phyloP scores from a whole-genome alignment of 148 eudicot species.

The Vaccinium macrocarpon region DNA sequence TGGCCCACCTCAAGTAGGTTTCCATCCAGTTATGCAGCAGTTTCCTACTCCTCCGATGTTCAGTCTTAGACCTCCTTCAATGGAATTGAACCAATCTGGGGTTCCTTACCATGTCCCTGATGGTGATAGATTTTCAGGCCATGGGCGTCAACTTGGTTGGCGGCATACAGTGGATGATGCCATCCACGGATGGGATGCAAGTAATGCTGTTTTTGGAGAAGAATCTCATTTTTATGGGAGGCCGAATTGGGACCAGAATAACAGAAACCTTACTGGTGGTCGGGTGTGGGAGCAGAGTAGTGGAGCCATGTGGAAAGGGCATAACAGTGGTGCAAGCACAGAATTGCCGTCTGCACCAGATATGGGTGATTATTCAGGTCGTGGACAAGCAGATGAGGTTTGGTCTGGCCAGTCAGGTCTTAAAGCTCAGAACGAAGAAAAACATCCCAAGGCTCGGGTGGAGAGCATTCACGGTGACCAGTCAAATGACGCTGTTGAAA shows the following conservation, averaged over 20 bases:
- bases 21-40: slow-evolving; percentile 69
- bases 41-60: slow-evolving; percentile 65
- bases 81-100: slow-evolving; percentile 71
- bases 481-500: slow-evolving; percentile 33
- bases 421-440: slow-evolving; percentile 37
- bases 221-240: slow-evolving; percentile 61
- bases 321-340: slow-evolving; percentile 42
- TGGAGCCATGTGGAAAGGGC: slow-evolving; percentile 61
- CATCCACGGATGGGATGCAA: slow-evolving; percentile 74
- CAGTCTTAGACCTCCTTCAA: slow-evolving; percentile 69
- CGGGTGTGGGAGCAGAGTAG: slow-evolving; percentile 57
- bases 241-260: slow-evolving; percentile 37
- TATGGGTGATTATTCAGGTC: slow-evolving; percentile 38
- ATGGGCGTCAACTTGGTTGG: slow-evolving; percentile 74
- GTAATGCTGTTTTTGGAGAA: slow-evolving; percentile 59
- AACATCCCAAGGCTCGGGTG: slow-evolving; percentile 32
- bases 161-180: slow-evolving; percentile 61
- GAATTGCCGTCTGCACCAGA: slow-evolving; percentile 42
- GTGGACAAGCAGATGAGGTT: slow-evolving; percentile 45
- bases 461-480: slow-evolving; percentile 33
- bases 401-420: slow-evolving; percentile 40
- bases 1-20: slow-evolving; percentile 70
- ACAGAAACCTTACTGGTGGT: slow-evolving; percentile 34
- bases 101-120: slow-evolving; percentile 72
- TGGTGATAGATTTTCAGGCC: slow-evolving; percentile 63